Evolutionary conservation across 2,329 filamentous ascomycete species (phyloP).

Genomic region (Aquanectria penicillioides): DNA sequence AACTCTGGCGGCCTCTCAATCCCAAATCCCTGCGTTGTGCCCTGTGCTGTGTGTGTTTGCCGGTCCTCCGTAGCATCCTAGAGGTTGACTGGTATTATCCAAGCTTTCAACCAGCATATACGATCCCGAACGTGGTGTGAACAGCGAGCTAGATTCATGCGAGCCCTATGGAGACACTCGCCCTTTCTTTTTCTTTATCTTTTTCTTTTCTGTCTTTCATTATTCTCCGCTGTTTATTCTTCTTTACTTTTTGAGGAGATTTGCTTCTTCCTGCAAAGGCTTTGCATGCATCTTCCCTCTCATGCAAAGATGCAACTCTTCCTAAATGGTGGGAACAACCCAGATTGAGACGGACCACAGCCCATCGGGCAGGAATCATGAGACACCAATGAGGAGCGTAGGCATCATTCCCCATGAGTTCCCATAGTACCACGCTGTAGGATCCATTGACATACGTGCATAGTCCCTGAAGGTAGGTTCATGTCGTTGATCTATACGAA

Average conservation of each 20-base stretch:
- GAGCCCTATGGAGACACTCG: no score
- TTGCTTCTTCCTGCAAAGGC: not conserved
- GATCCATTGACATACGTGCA: not conserved
- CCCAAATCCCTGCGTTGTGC: no score
- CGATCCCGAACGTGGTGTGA: no score
- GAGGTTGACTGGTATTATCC: no score
- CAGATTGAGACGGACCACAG: no score
- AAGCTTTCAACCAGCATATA: not conserved
- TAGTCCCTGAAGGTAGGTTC: not conserved
- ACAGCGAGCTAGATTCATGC: no score
- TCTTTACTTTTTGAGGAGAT: not conserved
- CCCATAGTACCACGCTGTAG: not conserved
- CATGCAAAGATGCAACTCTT: not conserved
- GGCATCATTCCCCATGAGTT: not conserved
- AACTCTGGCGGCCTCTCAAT: not conserved
- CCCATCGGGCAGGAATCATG: not conserved
- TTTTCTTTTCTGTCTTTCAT: no score
- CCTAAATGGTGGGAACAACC: not conserved
- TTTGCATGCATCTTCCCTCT: not conserved
- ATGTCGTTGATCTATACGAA: constrained; percentile 15
- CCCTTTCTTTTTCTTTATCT: no score
- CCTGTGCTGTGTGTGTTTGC: no score
- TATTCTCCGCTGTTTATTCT: no score
- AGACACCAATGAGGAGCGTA: not conserved
- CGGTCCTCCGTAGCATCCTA: no score